Base-by-base conservation (phyloP, 495 filamentous ascomycete genomes). In the Hyaloscypha hepaticicola region DNA sequence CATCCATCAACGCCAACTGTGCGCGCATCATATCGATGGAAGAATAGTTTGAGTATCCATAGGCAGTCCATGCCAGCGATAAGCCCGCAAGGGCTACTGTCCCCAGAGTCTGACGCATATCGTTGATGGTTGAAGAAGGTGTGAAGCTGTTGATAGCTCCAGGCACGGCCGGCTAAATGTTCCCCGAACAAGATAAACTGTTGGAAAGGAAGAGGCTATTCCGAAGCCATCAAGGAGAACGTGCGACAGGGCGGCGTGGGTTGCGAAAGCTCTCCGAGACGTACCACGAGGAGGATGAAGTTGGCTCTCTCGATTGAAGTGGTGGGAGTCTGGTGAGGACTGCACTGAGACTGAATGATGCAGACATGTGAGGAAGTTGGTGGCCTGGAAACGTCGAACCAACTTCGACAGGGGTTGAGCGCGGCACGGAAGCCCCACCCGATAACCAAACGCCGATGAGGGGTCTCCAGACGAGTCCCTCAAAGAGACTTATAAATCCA, bases 21-120 rank as follows among this genome's bases (percentile, higher is more conserved):
- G 81, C 80, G 38, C 77, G 76, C 74, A 83, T 72, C 77, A 82
- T 77, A 64, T 85, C 79, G 48, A 77, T 63, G 16, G 75, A 79
- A 19, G 65, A 69, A 27, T 65, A 66, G 70, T 81, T 83, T 58
- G 63, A 65, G 69, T 75, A 77, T 45, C 76, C 81, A 33, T 67
- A 70, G 41, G 74, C 74, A 22, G 77, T 61, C 61, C 74, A 76
- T 66, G 78, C 75, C 56, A 83, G 68, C 56, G 79, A 75, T 55
- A 81, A 26, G 21, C 64, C 34, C 38, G 64, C 67, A 14, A 69
- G 64, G 58, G 64, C 64, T 0, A 55, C 65, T 29, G 58, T 51
- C 24, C 60, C 57, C n/a, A 66, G 53, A 49, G 63, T 28, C 33
- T 29, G 57, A 12, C 70, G 61, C 70, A 72, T 72, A 55, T 31